phyloP scores from a whole-genome alignment of 768 basidiomycete genomes.

The Lentinula sp. region DNA sequence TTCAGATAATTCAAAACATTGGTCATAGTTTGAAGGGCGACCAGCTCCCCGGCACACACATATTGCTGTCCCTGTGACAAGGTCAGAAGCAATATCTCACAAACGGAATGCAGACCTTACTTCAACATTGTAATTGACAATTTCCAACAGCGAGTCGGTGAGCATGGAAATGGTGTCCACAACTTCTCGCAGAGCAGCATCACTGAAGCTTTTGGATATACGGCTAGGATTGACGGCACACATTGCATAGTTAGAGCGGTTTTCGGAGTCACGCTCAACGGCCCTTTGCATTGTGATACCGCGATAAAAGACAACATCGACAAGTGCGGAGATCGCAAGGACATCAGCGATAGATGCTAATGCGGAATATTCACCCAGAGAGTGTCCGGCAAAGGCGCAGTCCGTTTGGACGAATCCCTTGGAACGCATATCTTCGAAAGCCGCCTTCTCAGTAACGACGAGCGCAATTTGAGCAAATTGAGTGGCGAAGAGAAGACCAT shows the following conservation, averaged over 20 bases:
- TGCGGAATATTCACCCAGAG: conserved; percentile 97
- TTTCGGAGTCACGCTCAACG: conserved; percentile 89
- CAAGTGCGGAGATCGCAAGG: conserved; percentile 88
- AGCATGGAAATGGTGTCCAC: conserved; percentile 82
- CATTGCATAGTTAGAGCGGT: conserved; percentile 97
- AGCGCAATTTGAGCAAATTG: conserved; percentile 99
- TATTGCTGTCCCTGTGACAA: conserved; percentile 90
- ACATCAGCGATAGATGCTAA: conserved; percentile 97
- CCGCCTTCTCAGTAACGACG: conserved; percentile 96
- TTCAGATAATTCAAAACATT: conserved; percentile 97
- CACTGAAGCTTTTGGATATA: conserved; percentile 90
- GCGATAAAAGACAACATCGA: conserved; percentile 99
- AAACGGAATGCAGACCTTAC: conserved; percentile 28
- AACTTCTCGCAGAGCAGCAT: conserved; percentile 93
- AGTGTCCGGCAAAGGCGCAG: conserved; percentile 96
- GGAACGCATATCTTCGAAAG: conserved; percentile 96
- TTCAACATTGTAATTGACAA: conserved; percentile 95
- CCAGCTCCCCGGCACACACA: conserved; percentile 95
- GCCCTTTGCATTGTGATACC: conserved; percentile 99
- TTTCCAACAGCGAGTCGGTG: conserved; percentile 85
- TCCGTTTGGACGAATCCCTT: conserved; percentile 92
- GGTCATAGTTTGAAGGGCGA: conserved; percentile 89
- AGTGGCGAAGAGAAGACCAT: conserved; percentile 92
- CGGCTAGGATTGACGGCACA: conserved; percentile 98
- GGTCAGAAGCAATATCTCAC: neutral